phyloP scores from a whole-genome alignment of 2,329 filamentous ascomycete species.

The Botrytis fragariae region DNA sequence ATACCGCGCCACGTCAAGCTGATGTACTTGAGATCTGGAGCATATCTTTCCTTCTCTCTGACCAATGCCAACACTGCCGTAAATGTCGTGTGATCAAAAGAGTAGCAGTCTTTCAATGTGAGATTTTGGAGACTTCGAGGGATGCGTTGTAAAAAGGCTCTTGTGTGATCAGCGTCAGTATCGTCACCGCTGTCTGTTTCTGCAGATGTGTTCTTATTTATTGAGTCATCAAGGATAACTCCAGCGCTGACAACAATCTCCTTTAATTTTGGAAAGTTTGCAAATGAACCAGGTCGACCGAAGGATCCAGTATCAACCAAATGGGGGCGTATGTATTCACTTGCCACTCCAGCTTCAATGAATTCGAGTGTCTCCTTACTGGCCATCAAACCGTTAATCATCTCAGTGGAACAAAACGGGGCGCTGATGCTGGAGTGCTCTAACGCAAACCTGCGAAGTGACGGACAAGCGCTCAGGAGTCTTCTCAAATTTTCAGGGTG shows the following conservation, averaged over 20 bases:
- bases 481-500: not conserved
- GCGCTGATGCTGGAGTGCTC: not conserved
- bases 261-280: not conserved
- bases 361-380: not conserved
- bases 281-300: not conserved
- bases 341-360: not conserved
- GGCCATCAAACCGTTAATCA: not conserved
- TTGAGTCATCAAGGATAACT: not conserved
- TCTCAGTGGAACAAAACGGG: not conserved
- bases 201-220: too few relatives aligned
- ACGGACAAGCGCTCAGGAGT: not conserved
- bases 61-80: not conserved
- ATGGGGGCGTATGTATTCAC: not conserved
- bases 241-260: not conserved
- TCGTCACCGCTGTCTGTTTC: not conserved
- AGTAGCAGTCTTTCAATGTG: not conserved
- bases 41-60: not conserved
- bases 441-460: not conserved
- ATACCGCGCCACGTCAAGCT: not conserved
- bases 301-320: not conserved
- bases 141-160: conserved; percentile 3
- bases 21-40: conserved; percentile 2
- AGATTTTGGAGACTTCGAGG: not conserved
- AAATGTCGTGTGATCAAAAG: not conserved
- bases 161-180: not conserved